Conservation (phyloP, 2,329 filamentous ascomycete genomes). For the Penicillium sp. region DNA sequence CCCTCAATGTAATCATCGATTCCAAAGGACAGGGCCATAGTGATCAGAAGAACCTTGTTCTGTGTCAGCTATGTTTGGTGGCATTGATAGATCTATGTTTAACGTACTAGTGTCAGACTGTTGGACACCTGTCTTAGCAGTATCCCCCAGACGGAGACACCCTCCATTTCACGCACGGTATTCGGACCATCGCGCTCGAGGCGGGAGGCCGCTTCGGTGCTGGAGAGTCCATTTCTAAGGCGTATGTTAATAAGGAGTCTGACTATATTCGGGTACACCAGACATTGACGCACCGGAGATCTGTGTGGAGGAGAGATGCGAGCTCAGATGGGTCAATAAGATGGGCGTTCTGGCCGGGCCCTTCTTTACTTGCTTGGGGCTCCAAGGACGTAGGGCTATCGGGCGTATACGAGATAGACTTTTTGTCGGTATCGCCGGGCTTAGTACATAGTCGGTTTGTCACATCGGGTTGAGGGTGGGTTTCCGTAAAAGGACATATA, state of each 20-base stretch:
- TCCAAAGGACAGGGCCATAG: slow-evolving; percentile 56
- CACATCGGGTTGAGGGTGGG: slow-evolving; percentile 16
- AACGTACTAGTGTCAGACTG: slow-evolving; percentile 58
- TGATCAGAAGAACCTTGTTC: slow-evolving; percentile 60
- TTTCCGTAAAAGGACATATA: slow-evolving; percentile 30
- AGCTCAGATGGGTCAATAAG: slow-evolving; percentile 12
- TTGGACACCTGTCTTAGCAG: slow-evolving; percentile 69
- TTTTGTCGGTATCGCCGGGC: slow-evolving; percentile 13
- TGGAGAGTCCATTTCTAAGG: slow-evolving; percentile 52
- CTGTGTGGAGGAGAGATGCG: slow-evolving; percentile 11
- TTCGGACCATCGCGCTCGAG: slow-evolving; percentile 60
- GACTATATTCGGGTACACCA: neutral
- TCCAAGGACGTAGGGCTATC: slow-evolving; percentile 6
- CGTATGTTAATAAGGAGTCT: neutral
- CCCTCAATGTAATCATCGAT: slow-evolving; percentile 52
- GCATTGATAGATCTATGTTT: neutral
- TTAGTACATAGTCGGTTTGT: slow-evolving; percentile 12
- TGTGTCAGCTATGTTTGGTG: slow-evolving; percentile 5
- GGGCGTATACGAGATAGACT: slow-evolving; percentile 4
- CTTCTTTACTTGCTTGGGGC: neutral
- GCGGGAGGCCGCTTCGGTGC: slow-evolving; percentile 55
- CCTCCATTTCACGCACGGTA: slow-evolving; percentile 61
- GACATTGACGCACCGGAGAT: slow-evolving; percentile 13
- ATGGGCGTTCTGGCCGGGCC: slow-evolving; percentile 8
- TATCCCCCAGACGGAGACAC: slow-evolving; percentile 65